Conservation (phyloP, 192 early-diverging fungal genomes). For the Coemansia reversa region DNA sequence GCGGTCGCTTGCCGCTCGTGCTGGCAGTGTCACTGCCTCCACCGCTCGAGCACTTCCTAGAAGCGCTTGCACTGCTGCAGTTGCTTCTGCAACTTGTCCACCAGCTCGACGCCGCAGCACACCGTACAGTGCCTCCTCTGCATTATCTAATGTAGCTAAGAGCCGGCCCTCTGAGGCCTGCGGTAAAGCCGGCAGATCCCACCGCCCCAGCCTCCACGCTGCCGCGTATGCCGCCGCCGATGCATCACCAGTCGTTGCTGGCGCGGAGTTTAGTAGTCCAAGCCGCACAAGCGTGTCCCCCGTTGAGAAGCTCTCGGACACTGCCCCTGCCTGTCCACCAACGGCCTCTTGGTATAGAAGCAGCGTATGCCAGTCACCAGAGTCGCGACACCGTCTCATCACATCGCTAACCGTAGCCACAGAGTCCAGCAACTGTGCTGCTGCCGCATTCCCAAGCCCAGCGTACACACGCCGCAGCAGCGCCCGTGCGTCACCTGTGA, state of each 20-base stretch:
- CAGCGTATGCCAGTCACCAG: slow-evolving; percentile 45
- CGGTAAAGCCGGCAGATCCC: slow-evolving; percentile 44
- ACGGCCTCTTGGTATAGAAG: slow-evolving; percentile 46
- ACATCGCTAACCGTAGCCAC: slow-evolving; percentile 28
- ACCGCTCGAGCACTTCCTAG: slow-evolving; percentile 21
- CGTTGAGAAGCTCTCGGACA: neutral
- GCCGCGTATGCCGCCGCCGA: slow-evolving; percentile 38
- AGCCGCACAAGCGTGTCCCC: slow-evolving; percentile 46
- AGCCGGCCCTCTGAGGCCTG: neutral
- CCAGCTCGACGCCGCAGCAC: slow-evolving; percentile 33
- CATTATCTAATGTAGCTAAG: neutral
- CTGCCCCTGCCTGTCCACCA: neutral
- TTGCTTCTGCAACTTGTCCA: slow-evolving; percentile 23
- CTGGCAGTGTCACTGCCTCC: slow-evolving; percentile 17
- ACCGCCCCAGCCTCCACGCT: slow-evolving; percentile 45
- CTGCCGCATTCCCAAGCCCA: slow-evolving; percentile 41
- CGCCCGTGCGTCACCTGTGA: slow-evolving; percentile 30
- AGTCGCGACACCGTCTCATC: slow-evolving; percentile 37
- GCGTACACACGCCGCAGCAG: slow-evolving; percentile 34
- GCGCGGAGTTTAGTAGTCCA: slow-evolving; percentile 36
- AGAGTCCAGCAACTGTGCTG: slow-evolving; percentile 33
- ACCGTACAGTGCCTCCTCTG: slow-evolving; percentile 38
- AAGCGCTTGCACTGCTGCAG: slow-evolving; percentile 16
- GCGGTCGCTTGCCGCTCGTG: slow-evolving; percentile 13
- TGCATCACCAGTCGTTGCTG: neutral